Evolutionary conservation across 2,329 filamentous ascomycete genomes (phyloP).

Genomic region (Epichloe bromicola): DNA sequence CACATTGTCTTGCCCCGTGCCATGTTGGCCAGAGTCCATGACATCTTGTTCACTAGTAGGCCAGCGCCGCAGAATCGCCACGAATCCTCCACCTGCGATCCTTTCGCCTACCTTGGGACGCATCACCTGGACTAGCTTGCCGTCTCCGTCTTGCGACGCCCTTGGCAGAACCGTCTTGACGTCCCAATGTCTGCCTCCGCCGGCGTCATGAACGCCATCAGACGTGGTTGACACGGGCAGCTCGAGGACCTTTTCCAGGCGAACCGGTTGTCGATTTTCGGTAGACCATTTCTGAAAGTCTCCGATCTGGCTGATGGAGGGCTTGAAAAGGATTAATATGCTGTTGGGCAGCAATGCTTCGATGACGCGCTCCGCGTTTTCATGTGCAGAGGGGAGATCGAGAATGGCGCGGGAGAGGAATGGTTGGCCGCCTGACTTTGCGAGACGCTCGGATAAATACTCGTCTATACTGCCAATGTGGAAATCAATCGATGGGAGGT

Average conservation of each 20-base stretch:
- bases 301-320: conserved; percentile 66
- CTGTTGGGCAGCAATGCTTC: conserved; percentile 51
- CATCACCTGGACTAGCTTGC: conserved; percentile 24
- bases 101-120: conserved; percentile 28
- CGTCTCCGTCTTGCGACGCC: conserved; percentile 9
- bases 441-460: conserved; percentile 45
- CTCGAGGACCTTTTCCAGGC: conserved; percentile 47
- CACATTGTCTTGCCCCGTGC: neutral
- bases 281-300: conserved; percentile 39
- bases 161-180: conserved; percentile 34
- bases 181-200: conserved; percentile 50
- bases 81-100: conserved; percentile 27
- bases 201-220: conserved; percentile 31
- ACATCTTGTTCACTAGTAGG: conserved; percentile 9
- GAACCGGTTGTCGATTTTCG: conserved; percentile 37
- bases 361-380: conserved; percentile 30
- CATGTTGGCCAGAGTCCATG: conserved; percentile 2
- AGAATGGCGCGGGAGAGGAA: conserved; percentile 63
- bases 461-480: conserved; percentile 52
- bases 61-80: conserved; percentile 25
- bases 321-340: conserved; percentile 57
- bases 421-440: conserved; percentile 28
- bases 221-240: conserved; percentile 29
- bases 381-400: conserved; percentile 55
- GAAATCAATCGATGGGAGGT: conserved; percentile 59